phyloP scores from a whole-genome alignment of 305 asterid species.

The Fraxinus greggii region DNA sequence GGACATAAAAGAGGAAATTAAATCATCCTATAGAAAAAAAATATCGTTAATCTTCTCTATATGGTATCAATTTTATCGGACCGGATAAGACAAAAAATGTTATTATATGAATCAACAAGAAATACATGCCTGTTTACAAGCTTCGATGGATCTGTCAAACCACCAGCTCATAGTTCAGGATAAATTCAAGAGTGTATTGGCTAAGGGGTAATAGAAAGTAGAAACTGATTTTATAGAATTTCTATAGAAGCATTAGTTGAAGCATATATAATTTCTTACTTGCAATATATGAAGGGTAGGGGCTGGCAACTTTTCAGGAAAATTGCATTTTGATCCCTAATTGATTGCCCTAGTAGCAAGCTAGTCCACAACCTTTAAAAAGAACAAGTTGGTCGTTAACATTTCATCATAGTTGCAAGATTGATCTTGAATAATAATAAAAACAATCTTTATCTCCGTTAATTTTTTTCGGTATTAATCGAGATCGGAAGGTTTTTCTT shows the following conservation, averaged over 20 bases:
- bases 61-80: background rate
- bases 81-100: background rate
- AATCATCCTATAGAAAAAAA: background rate
- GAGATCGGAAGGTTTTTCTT: background rate
- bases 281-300: background rate
- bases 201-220: background rate
- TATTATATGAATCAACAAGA: background rate
- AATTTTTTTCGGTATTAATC: background rate
- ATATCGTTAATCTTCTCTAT: background rate
- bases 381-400: background rate
- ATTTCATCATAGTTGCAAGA: background rate
- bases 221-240: background rate
- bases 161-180: constrained; percentile 47
- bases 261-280: background rate
- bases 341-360: background rate
- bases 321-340: background rate
- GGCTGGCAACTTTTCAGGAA: background rate
- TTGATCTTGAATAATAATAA: background rate
- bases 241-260: background rate
- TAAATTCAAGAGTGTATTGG: background rate
- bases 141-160: constrained; percentile 44
- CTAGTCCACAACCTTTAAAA: background rate
- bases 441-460: background rate
- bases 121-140: constrained; percentile 33
- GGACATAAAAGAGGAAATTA: background rate